Evolutionary conservation across 2,329 filamentous ascomycete genomes (phyloP).

Genomic region (Tolypocladium album): DNA sequence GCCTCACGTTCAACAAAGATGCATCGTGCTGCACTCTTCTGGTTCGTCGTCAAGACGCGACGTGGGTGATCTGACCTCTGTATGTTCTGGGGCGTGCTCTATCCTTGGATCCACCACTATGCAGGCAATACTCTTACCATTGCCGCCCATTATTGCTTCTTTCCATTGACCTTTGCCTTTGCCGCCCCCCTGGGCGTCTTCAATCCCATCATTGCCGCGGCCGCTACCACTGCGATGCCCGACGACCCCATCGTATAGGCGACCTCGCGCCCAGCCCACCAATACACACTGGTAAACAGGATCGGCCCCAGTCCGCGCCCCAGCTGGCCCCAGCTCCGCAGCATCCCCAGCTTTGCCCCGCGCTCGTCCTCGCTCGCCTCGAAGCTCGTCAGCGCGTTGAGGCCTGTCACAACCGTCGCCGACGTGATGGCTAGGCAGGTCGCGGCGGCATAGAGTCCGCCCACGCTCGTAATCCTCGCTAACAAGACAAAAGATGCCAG

Average conservation of each 20-base stretch:
- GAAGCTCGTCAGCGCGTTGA: conserved; percentile 87
- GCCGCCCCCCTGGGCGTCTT: conserved; percentile 43
- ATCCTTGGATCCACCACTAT: not conserved
- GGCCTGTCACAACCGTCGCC: conserved; percentile 85
- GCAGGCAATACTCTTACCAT: not conserved
- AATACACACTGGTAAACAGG: conserved; percentile 90
- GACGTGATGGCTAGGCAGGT: conserved; percentile 80
- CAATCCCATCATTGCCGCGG: conserved; percentile 59
- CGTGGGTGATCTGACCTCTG: too few relatives aligned
- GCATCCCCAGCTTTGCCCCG: conserved; percentile 74
- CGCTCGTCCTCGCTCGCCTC: conserved; percentile 73
- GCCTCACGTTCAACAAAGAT: not conserved
- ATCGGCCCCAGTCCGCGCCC: conserved; percentile 80
- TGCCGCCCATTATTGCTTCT: not conserved
- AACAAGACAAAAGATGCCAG: conserved; percentile 73
- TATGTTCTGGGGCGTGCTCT: not conserved
- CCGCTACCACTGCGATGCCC: conserved; percentile 67
- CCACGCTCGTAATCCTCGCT: conserved; percentile 54
- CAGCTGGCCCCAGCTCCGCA: conserved; percentile 75
- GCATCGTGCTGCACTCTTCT: not conserved
- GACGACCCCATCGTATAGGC: conserved; percentile 75
- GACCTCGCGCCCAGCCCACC: conserved; percentile 87
- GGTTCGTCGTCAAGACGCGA: not conserved
- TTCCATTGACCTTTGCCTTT: conserved; percentile 6
- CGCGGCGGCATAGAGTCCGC: conserved; percentile 69